These are phyloP conservation scores for Ogataea populi-albae DNA, from an alignment of 805 yeast genomes.

Conservation along the genomic window DNA sequence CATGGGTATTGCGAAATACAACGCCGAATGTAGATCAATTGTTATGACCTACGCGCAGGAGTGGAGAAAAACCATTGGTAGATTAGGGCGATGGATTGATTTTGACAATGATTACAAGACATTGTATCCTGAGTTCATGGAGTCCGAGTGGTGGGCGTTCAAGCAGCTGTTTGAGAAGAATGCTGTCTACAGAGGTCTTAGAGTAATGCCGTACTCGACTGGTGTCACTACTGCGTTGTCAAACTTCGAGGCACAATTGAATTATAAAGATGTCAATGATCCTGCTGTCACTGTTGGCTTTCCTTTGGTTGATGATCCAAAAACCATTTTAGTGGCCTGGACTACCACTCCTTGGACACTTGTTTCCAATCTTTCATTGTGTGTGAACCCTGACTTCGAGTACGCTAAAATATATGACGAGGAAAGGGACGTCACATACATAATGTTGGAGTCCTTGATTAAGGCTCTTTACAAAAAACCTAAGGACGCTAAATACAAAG, in stretches of 20 bases:
- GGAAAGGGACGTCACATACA: constrained; percentile 74
- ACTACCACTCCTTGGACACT: constrained; percentile 99
- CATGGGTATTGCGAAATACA: constrained; percentile 92
- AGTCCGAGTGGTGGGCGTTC: constrained; percentile 99
- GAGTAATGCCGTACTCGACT: constrained; percentile 99
- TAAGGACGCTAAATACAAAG: constrained; percentile 77
- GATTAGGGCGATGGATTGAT: constrained; percentile 99
- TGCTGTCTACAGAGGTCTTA: constrained; percentile 88
- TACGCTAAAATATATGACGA: constrained; percentile 92
- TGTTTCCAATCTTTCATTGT: constrained; percentile 89
- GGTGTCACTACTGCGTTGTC: constrained; percentile 96
- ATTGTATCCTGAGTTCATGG: constrained; percentile 94
- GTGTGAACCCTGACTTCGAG: constrained; percentile 88
- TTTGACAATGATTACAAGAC: constrained; percentile 98
- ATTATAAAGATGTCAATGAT: constrained; percentile 94
- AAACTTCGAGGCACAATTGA: constrained; percentile 97
- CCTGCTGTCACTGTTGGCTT: constrained; percentile 95
- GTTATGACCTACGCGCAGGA: constrained; percentile 96
- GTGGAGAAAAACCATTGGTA: constrained; percentile 90
- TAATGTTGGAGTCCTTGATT: constrained; percentile 78
- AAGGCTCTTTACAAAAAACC: constrained; percentile 93
- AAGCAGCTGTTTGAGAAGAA: constrained; percentile 80
- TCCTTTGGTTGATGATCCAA: constrained; percentile 74
- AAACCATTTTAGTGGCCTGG: constrained; percentile 91
- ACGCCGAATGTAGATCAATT: constrained; percentile 90